Percentiles rank a stretch among this genome's conserved stretches.
phyloP scores from a whole-genome alignment of 148 eudicot species.

The Camellia lanceoleosa region DNA sequence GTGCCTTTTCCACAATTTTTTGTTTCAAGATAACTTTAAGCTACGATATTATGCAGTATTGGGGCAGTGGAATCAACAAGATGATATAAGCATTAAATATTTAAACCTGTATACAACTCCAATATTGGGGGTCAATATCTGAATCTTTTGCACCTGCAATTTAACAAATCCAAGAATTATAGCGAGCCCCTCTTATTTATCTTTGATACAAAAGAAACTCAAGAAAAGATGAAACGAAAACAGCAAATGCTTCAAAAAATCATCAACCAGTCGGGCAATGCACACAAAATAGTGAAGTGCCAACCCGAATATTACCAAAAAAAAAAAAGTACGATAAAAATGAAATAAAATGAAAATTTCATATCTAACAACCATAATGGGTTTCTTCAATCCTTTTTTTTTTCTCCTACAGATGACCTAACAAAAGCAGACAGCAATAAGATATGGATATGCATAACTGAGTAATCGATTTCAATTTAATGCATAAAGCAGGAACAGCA shows the following conservation, averaged over 20 bases:
- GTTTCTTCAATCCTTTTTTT: background rate
- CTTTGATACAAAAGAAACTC: background rate
- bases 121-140: conserved; percentile 89
- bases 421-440: background rate
- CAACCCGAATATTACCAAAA: background rate
- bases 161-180: conserved; percentile 14
- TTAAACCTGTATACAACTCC: conserved; percentile 95
- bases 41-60: background rate
- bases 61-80: background rate
- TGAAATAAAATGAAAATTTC: background rate
- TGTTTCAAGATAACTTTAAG: background rate
- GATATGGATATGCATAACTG: background rate
- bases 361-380: background rate
- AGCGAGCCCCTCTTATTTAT: background rate
- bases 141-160: conserved; percentile 89
- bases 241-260: background rate
- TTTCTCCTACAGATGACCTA: background rate
- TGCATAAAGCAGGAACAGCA: background rate
- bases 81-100: background rate
- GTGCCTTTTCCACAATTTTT: background rate
- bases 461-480: background rate
- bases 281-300: background rate
- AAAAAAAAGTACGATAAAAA: too few species aligned
- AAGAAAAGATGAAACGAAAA: background rate
- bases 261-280: background rate